Conservation (phyloP, 1,284 basidiomycete genomes). For the Cronartium quercuum region DNA sequence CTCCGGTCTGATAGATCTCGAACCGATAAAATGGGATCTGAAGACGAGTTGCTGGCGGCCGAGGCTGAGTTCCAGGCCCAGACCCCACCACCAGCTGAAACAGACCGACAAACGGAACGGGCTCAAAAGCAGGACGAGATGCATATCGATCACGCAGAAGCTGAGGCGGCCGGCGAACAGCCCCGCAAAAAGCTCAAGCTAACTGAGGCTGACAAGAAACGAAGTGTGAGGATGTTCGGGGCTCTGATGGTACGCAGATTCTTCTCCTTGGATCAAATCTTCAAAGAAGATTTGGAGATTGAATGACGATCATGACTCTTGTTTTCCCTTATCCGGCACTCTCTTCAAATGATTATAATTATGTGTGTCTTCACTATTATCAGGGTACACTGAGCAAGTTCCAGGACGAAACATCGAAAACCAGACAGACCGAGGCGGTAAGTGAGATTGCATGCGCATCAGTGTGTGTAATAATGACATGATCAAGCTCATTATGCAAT, state of each 20-base stretch:
- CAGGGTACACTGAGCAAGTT: slow-evolving; percentile 38
- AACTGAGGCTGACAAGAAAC: slow-evolving; percentile 37
- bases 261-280: not conserved
- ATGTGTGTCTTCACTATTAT: not conserved
- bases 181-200: slow-evolving; percentile 34
- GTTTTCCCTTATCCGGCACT: not conserved
- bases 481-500: not conserved
- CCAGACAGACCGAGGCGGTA: slow-evolving; percentile 35
- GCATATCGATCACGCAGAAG: not conserved
- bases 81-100: not conserved
- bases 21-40: not conserved
- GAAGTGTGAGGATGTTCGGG: slow-evolving; percentile 37
- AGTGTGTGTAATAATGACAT: not conserved
- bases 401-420: slow-evolving; percentile 33
- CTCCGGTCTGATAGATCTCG: not conserved
- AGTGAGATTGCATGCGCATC: not conserved
- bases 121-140: not conserved
- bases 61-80: slow-evolving; percentile 26
- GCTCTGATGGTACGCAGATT: slow-evolving; percentile 24
- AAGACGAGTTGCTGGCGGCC: slow-evolving; percentile 22
- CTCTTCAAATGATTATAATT: not conserved
- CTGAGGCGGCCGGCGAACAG: slow-evolving; percentile 13
- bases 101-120: not conserved
- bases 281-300: not conserved
- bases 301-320: not conserved